Evolutionary conservation across 1,139 yeast species (phyloP), one percentile per base, ranked within the genome.

Genomic region (Candida pseudoviswanathii): DNA sequence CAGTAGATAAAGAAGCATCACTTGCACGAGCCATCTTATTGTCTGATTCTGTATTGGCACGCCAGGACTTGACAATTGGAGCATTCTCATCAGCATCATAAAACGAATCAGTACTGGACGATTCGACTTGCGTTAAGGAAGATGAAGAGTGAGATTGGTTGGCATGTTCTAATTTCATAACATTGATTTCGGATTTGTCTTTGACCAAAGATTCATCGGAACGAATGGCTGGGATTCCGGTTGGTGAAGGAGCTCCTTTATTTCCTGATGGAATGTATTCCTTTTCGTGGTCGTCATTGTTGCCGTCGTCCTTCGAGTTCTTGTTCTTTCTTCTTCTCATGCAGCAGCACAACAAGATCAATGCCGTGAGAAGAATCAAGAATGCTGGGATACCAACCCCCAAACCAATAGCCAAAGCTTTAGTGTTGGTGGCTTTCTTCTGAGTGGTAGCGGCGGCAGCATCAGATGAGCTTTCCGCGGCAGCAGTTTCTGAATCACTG

Each of bases 381-480:
- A 75, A 77, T 0, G 81, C 66, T 1, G 96, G 96, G 46, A 92
- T 78, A 4, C 87, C 89, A n/a, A 88, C 94, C 47, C 97, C 97
- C 54, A 92, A 80, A 0, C 91, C 96, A 61, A 92, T 87, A 0
- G 96, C 96, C 24, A 89, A 72, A 4, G 80, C 77, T 55, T 78
- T 60, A 5, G 64, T 60, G 22, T 58, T 54, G 41, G 11, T 53
- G 3, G 56, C 45, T 21, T 49, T 40, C 30, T 54, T 44, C 24
- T 47, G 44, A n/a, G n/a, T 34, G 29, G 45, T 21, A 26, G 48
- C 41, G 43, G 58, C 54, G 26, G 63, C 53, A 43, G 58, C 52
- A 29, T 63, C 53, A 39, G 62, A 50, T 2, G 64, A 33, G 5
- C 16, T 16, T 16, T 16, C 16, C 16, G 71, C 44, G 3, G 68